Evolutionary conservation across 1,284 basidiomycete genomes (phyloP).

Genomic region (Cryptococcus jaspeensis): DNA sequence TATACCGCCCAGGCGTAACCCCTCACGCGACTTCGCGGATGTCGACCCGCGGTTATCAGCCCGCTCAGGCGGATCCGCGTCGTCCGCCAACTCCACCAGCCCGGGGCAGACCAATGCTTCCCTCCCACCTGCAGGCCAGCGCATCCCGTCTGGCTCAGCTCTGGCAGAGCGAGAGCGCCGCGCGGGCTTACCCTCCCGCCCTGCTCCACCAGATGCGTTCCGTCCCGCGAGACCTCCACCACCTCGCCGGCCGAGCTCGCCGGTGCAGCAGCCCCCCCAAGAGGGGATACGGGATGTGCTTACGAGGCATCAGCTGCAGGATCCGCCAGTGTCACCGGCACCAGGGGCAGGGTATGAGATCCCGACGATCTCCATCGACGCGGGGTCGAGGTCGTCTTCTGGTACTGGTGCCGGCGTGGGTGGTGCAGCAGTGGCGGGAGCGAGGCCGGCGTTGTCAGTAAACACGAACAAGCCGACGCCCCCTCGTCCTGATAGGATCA

Average conservation of each 20-base stretch:
- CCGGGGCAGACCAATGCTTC: conserved; percentile 16
- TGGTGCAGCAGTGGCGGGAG: background rate
- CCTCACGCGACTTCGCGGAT: background rate
- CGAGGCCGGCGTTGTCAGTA: conserved; percentile 10
- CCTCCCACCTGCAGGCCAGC: conserved; percentile 10
- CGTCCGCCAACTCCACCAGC: conserved; percentile 6
- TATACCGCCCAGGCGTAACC: background rate
- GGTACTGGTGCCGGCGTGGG: background rate
- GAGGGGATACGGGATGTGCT: background rate
- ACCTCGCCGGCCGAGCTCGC: conserved; percentile 5
- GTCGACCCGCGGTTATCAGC: conserved; percentile 8
- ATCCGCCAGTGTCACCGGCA: conserved; percentile 4
- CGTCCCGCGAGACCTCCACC: conserved; percentile 32
- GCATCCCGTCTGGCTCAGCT: conserved; percentile 23
- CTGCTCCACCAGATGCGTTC: conserved; percentile 51
- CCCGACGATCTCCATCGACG: conserved; percentile 17
- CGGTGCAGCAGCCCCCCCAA: background rate
- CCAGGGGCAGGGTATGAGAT: conserved; percentile 19
- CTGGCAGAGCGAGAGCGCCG: conserved; percentile 31
- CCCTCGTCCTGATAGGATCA: conserved; percentile 34
- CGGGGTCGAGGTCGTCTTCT: background rate
- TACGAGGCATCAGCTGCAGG: conserved; percentile 4
- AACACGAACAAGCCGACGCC: conserved; percentile 22
- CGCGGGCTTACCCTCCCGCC: conserved; percentile 24
- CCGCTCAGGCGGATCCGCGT: conserved; percentile 3